Percentiles rank a stretch among this genome's conserved stretches.
These are phyloP conservation scores for Rhynchospora tenuis DNA, from an alignment of 176 grass and related monocot species.

Conservation along the genomic window DNA sequence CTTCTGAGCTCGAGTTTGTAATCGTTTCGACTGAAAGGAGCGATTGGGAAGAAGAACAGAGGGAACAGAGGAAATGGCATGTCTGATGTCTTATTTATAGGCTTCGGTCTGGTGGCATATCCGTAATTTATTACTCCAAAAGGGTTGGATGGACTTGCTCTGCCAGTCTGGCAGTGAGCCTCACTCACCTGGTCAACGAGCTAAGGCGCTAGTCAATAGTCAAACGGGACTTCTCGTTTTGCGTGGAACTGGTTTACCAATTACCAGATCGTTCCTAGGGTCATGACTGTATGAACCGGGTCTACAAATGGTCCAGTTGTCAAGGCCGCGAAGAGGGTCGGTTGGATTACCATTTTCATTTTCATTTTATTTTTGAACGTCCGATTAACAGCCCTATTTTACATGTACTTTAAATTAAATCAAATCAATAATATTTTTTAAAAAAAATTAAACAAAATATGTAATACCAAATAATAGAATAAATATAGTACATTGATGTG, in stretches of 20 bases:
- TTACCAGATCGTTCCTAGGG: background rate
- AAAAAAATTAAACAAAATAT: too few relatives aligned
- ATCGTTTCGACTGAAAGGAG: background rate
- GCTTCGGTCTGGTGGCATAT: background rate
- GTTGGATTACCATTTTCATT: too few relatives aligned
- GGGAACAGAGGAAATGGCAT: background rate
- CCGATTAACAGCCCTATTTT: too few relatives aligned
- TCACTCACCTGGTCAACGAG: background rate
- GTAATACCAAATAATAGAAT: too few relatives aligned
- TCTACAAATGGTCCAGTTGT: background rate
- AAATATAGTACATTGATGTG: too few relatives aligned
- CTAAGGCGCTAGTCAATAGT: background rate
- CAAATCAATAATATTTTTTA: too few relatives aligned
- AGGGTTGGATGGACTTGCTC: background rate
- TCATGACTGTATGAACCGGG: too few relatives aligned
- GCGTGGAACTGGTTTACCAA: background rate
- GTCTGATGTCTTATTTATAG: background rate
- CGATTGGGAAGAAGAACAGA: background rate
- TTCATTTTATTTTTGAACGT: too few relatives aligned
- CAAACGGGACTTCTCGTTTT: background rate
- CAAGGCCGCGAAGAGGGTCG: background rate
- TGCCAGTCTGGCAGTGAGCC: background rate
- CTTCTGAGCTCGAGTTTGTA: background rate
- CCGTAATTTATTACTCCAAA: background rate
- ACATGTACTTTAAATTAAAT: too few relatives aligned